Evolutionary conservation across 176 grass and related monocot species (phyloP).

Genomic region (Phragmites australis): DNA sequence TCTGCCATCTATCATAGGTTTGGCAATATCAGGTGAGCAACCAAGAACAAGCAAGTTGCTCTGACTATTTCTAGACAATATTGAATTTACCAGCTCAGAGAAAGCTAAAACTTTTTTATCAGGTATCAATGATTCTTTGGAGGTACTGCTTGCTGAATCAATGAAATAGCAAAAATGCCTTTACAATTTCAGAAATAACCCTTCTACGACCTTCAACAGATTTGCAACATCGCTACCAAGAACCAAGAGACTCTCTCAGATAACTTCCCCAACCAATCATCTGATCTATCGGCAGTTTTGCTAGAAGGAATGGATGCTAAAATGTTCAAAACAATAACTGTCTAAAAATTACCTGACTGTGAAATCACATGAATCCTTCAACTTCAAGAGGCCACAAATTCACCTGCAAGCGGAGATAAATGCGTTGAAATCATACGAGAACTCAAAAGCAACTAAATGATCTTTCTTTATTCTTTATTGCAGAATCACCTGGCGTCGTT

Average conservation of each 20-base stretch:
- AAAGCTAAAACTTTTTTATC: conserved; percentile 71
- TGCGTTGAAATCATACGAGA: conserved; percentile 24
- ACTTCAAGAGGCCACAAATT: conserved; percentile 7
- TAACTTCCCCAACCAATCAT: conserved; percentile 60
- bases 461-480: neutral
- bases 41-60: conserved; percentile 67
- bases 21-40: conserved; percentile 76
- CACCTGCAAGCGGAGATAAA: conserved; percentile 24
- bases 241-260: conserved; percentile 73
- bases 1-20: conserved; percentile 82
- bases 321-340: conserved; percentile 38
- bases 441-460: conserved; percentile 18
- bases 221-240: conserved; percentile 63
- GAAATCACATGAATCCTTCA: conserved; percentile 30
- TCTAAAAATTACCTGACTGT: conserved; percentile 55
- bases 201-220: conserved; percentile 74
- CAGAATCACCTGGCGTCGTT: conserved; percentile 33
- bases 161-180: conserved; percentile 59
- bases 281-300: conserved; percentile 44
- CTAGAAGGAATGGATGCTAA: conserved; percentile 44
- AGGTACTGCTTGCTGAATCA: conserved; percentile 58
- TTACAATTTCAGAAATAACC: conserved; percentile 76
- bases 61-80: conserved; percentile 64
- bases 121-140: conserved; percentile 64
- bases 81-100: conserved; percentile 70